Conservation (phyloP, 2,329 filamentous ascomycete genomes). For the Aspergillus spinulosporus region DNA sequence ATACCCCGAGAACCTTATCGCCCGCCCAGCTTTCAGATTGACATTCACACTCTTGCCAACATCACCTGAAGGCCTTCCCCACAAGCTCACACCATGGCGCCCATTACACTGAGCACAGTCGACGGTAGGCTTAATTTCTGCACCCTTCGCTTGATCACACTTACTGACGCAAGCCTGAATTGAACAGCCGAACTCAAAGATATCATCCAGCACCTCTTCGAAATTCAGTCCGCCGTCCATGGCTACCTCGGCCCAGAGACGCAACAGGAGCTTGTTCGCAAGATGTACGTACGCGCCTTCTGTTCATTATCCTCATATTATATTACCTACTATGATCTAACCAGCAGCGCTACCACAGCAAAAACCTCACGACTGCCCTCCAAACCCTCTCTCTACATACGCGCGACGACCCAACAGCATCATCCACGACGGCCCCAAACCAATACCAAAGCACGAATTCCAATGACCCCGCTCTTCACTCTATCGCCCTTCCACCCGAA, state of each 20-base stretch:
- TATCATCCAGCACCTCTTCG: conserved; percentile 63
- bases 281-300: conserved; percentile 48
- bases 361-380: conserved; percentile 56
- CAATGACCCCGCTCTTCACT: conserved; percentile 48
- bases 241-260: conserved; percentile 60
- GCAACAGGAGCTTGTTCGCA: conserved; percentile 57
- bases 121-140: conserved; percentile 34
- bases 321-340: conserved; percentile 8
- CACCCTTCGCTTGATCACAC: neutral
- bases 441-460: conserved; percentile 33
- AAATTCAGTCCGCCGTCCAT: conserved; percentile 59
- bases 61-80: neutral
- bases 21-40: neutral
- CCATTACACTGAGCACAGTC: conserved; percentile 35
- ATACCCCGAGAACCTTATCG: neutral
- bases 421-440: conserved; percentile 35
- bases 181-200: conserved; percentile 56
- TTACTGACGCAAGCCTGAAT: neutral
- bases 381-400: conserved; percentile 50
- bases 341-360: conserved; percentile 31
- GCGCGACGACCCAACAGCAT: conserved; percentile 29
- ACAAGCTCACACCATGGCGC: conserved; percentile 32
- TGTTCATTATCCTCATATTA: neutral
- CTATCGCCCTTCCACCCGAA: conserved; percentile 59
- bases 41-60: neutral